Percentiles rank a stretch among this genome's conserved stretches.
Conservation (phyloP, 2,329 filamentous ascomycete species). For the Colletotrichum sojae region DNA sequence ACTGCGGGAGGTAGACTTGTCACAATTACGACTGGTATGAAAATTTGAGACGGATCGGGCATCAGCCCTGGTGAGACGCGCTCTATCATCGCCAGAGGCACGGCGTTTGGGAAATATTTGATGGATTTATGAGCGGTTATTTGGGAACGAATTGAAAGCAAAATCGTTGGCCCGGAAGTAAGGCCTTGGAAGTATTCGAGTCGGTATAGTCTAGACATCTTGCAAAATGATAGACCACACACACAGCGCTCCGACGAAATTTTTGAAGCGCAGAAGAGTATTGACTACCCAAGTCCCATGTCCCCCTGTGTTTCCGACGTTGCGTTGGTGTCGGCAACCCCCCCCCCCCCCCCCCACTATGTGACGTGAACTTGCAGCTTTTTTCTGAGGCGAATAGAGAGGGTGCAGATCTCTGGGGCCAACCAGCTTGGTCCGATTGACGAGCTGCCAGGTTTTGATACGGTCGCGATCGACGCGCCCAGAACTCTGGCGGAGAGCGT, state of each 20-base stretch:
- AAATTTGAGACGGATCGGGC: constrained; percentile 17
- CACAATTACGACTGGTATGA: constrained; percentile 33
- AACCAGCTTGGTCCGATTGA: too few species aligned
- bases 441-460: too few species aligned
- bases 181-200: background rate
- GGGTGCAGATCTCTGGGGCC: too few species aligned
- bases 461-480: too few species aligned
- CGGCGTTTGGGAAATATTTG: constrained; percentile 26
- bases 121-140: constrained; percentile 25
- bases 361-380: too few species aligned
- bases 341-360: too few species aligned
- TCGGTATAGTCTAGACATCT: constrained; percentile 3
- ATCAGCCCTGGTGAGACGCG: constrained; percentile 16
- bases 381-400: too few species aligned
- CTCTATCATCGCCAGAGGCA: constrained; percentile 11
- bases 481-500: too few species aligned
- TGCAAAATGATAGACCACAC: constrained; percentile 1
- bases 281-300: too few species aligned
- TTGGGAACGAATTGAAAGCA: background rate
- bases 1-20: background rate
- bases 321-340: too few species aligned
- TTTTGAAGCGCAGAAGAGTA: background rate
- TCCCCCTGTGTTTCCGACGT: too few species aligned
- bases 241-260: constrained; percentile 11
- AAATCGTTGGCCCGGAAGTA: constrained; percentile 14